Percentiles rank a stretch among this genome's conserved stretches.
Evolutionary conservation across 2,329 filamentous ascomycete genomes (phyloP).

Genomic region (Macrophomina tecta): DNA sequence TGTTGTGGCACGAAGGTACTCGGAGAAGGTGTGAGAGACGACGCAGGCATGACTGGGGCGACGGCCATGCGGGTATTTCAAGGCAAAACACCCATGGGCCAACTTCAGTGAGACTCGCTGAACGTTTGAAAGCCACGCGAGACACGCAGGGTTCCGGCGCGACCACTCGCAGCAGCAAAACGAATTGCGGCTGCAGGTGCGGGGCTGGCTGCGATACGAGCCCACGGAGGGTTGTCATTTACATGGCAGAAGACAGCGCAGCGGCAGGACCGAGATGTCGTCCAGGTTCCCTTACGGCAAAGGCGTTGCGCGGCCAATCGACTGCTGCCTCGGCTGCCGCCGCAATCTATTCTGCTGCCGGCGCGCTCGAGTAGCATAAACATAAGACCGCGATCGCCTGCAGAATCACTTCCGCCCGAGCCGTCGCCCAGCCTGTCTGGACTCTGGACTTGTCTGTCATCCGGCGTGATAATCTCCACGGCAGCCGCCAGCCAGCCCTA

Average conservation of each 20-base stretch:
- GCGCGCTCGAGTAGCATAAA: neutral
- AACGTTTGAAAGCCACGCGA: constrained; percentile 25
- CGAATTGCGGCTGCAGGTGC: constrained; percentile 17
- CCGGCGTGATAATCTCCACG: neutral
- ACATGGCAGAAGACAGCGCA: neutral
- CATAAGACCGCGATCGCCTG: neutral
- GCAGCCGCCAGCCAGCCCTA: constrained; percentile 10
- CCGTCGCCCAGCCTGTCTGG: neutral
- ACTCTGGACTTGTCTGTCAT: neutral
- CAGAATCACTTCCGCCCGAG: neutral
- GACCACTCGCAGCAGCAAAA: constrained; percentile 10
- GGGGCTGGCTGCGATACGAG: constrained; percentile 19
- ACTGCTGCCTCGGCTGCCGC: neutral
- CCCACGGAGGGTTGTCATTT: constrained; percentile 5
- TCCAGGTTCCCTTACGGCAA: constrained; percentile 1
- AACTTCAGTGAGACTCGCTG: constrained; percentile 20
- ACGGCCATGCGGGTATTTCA: constrained; percentile 14
- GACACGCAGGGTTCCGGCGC: constrained; percentile 18
- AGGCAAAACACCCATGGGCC: constrained; percentile 16
- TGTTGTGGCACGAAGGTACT: neutral
- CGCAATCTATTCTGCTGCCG: constrained; percentile 14
- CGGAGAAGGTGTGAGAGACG: constrained; percentile 8
- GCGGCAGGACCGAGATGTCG: neutral
- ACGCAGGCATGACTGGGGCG: constrained; percentile 17
- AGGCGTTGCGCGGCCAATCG: neutral